Percentiles rank a stretch among this genome's conserved stretches.
These are phyloP conservation scores for Echinosophora koreensis DNA, from an alignment of 306 rosid species.

Conservation along the genomic window DNA sequence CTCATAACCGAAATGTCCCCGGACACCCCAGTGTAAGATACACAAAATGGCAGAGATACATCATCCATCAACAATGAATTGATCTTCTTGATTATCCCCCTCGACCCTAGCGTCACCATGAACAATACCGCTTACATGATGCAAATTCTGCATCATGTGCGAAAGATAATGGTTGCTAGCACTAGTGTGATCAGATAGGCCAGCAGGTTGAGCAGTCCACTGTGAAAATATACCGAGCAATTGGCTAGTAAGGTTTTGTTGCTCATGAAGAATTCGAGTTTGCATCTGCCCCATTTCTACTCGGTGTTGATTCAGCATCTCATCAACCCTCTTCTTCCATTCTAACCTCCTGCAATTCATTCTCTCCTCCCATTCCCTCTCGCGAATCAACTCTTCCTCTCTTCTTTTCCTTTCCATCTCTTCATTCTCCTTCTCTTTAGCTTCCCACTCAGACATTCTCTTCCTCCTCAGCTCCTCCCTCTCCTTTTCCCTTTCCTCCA, in stretches of 20 bases:
- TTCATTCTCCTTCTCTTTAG: slow-evolving; percentile 74
- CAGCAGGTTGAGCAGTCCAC: slow-evolving; percentile 89
- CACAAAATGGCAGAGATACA: slow-evolving; percentile 41
- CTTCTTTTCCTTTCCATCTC: slow-evolving; percentile 84
- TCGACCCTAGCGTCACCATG: slow-evolving; percentile 88
- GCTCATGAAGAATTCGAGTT: slow-evolving; percentile 88
- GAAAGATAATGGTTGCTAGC: slow-evolving; percentile 92
- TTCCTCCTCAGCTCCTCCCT: slow-evolving; percentile 69
- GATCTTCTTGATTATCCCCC: slow-evolving; percentile 94
- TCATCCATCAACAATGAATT: slow-evolving; percentile 90
- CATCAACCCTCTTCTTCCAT: slow-evolving; percentile 90
- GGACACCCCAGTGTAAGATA: slow-evolving; percentile 41
- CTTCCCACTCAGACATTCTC: slow-evolving; percentile 82
- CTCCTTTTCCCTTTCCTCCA: slow-evolving; percentile 75
- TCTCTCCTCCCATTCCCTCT: slow-evolving; percentile 86
- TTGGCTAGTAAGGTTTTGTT: slow-evolving; percentile 82
- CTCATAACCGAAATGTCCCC: slow-evolving; percentile 45
- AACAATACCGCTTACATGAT: slow-evolving; percentile 88
- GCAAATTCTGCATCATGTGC: slow-evolving; percentile 96
- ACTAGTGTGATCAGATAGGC: slow-evolving; percentile 85
- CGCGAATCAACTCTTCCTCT: slow-evolving; percentile 72
- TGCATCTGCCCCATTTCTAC: slow-evolving; percentile 91
- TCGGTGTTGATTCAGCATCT: slow-evolving; percentile 77
- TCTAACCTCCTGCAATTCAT: slow-evolving; percentile 78
- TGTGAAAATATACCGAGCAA: slow-evolving; percentile 89